These are phyloP conservation scores for Papiliotrema fonsecae DNA, from an alignment of 1,284 basidiomycete genomes.

Conservation along the genomic window DNA sequence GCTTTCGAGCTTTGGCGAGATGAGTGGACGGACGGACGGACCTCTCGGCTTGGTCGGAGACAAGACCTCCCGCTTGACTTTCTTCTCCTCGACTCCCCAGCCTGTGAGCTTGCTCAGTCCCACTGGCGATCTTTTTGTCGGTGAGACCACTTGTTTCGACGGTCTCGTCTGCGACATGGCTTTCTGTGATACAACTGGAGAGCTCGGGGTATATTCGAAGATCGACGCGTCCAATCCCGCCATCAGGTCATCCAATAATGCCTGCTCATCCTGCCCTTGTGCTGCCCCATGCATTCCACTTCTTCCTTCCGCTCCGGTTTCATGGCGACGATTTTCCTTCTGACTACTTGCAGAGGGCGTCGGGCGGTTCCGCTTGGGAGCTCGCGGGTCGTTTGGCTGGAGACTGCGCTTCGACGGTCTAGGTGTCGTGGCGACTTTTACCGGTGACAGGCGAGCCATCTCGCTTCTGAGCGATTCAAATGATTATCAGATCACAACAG, in stretches of 20 bases:
- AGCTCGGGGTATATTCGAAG: constrained; percentile 22
- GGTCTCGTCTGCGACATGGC: background rate
- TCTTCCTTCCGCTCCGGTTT: too few relatives aligned
- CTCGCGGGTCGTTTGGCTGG: too few relatives aligned
- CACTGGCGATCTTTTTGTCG: background rate
- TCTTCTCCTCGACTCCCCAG: background rate
- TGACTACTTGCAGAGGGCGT: too few relatives aligned
- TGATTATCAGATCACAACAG: too few relatives aligned
- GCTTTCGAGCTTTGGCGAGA: background rate
- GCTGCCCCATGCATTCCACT: background rate
- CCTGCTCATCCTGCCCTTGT: constrained; percentile 32
- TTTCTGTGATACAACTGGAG: constrained; percentile 10
- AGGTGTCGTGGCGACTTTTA: too few relatives aligned
- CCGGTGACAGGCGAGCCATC: too few relatives aligned
- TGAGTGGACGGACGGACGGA: background rate
- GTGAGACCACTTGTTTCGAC: background rate
- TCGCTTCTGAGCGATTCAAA: too few relatives aligned
- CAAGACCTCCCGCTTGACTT: background rate
- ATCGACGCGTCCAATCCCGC: constrained; percentile 43
- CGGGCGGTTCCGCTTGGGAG: too few relatives aligned
- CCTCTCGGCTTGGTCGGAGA: constrained; percentile 1
- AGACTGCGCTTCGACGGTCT: too few relatives aligned
- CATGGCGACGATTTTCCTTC: too few relatives aligned
- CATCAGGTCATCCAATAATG: constrained; percentile 42
- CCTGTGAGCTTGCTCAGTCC: background rate